These are phyloP conservation scores for Inonotus obliquus DNA, from an alignment of 1,284 basidiomycete species.

Conservation along the genomic window DNA sequence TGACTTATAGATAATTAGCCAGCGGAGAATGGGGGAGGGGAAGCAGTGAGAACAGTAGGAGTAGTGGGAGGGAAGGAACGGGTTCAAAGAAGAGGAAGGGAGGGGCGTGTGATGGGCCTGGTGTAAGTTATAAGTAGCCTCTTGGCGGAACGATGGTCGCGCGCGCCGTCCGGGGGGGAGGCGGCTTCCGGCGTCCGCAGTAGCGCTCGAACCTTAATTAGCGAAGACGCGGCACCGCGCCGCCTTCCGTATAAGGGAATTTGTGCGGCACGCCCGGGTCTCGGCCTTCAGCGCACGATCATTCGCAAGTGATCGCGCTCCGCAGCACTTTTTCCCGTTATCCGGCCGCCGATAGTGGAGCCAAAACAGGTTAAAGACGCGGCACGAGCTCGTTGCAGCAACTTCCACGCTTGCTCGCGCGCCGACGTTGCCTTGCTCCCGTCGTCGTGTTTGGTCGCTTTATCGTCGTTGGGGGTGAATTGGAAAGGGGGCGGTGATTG, in stretches of 20 bases:
- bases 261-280: slow-evolving; percentile 1
- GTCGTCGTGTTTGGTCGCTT: not conserved
- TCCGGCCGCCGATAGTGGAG: not conserved
- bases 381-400: not conserved
- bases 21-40: not conserved
- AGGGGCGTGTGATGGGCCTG: slow-evolving; percentile 5
- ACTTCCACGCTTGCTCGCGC: not conserved
- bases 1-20: not conserved
- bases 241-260: not conserved
- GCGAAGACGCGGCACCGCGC: slow-evolving; percentile 4
- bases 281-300: not conserved
- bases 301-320: not conserved
- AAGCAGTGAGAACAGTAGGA: not conserved
- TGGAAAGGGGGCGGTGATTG: too few species aligned
- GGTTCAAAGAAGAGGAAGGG: not conserved
- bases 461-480: not conserved
- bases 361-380: not conserved
- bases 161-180: slow-evolving; percentile 5
- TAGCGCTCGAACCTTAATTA: slow-evolving; percentile 1
- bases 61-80: slow-evolving; percentile 1
- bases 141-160: slow-evolving; percentile 6
- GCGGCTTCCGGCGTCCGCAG: slow-evolving; percentile 7
- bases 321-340: not conserved
- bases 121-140: slow-evolving; percentile 6
- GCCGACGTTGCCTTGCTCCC: not conserved